phyloP scores from a whole-genome alignment of 2,329 filamentous ascomycete species.

The Apiospora marii region DNA sequence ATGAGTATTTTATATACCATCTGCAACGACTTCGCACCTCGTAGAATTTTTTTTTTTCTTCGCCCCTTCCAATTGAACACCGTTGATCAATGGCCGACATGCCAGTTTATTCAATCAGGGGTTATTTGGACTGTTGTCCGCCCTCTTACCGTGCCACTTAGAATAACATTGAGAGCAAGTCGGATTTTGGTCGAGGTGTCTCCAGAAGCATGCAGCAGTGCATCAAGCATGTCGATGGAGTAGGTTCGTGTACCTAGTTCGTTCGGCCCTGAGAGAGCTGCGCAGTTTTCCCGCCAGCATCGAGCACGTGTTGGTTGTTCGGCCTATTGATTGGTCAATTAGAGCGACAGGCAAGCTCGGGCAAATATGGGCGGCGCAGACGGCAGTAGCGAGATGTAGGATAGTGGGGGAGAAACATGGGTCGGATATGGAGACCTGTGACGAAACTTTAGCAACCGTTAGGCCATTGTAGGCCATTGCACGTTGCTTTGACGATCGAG shows the following conservation, averaged over 20 bases:
- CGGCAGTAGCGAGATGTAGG: constrained; percentile 26
- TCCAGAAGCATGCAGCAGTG: neutral
- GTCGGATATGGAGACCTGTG: constrained; percentile 21
- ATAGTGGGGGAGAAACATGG: constrained; percentile 17
- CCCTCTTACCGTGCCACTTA: too few relatives aligned
- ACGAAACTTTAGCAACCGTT: neutral
- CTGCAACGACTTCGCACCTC: neutral
- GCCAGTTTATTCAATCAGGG: too few relatives aligned
- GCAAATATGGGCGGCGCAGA: constrained; percentile 4
- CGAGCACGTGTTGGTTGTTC: constrained; percentile 21
- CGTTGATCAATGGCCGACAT: too few relatives aligned
- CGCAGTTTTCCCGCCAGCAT: constrained; percentile 2
- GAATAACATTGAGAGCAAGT: too few relatives aligned
- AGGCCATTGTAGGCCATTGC: neutral
- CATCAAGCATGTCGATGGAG: neutral
- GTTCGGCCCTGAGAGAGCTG: neutral
- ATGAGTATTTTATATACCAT: neutral
- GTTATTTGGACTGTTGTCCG: too few relatives aligned
- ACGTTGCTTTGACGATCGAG: constrained; percentile 19
- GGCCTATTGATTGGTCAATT: constrained; percentile 25
- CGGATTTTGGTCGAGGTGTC: too few relatives aligned
- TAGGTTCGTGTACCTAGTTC: neutral
- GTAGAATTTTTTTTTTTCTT: too few relatives aligned
- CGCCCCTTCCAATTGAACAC: neutral
- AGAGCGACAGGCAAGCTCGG: neutral